Base-by-base conservation (phyloP, 192 early-diverging fungal species). In the Geosiphon pyriformis region DNA sequence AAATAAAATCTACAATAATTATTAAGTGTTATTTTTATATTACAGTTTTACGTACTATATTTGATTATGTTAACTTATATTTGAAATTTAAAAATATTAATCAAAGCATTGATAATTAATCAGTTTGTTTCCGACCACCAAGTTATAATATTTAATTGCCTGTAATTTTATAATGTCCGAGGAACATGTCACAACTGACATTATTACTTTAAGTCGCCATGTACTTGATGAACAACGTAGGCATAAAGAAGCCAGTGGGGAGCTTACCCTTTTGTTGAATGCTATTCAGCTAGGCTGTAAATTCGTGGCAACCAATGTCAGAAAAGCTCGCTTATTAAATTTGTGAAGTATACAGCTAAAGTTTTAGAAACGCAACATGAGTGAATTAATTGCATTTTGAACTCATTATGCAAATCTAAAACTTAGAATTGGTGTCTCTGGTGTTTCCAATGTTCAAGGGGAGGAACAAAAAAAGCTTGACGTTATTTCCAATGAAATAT, bases 381-480 rank as follows among this genome's bases (percentile, higher is more conserved):
- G 35, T 8, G 17, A 34, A 22, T 34, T 54, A 25, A 6, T 55
- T 34, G 18, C 4, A 31, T 12, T 1, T 31, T 15, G 46, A 10
- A 11, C 31, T 65, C 2, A 23, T 53, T 50, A 1, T 50, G 11
- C 50, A 17, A 4, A 25, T 31, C 17, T 27, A 37, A 6, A 31
- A 54, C 25, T 59, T 50, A 93, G 91, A 59, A 86, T 92, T 32
- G 95, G 95, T 51, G 81, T 94, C 7, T 89, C 94, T 2, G 93
- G 92, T 51, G 78, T 81, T 69, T 51, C 85, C 12, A 98, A 98
- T 76, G 85, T 98, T 35, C 93, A 95, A 76, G 88, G 88, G 58
- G 94, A 98, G 75, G 92, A 92, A 67, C 88, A 90, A 73, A 94
- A 98, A 82, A 98, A 98, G 79, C 83, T 98, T 34, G 96, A 98